Evolutionary conservation across 768 basidiomycete genomes (phyloP).

Genomic region (Termitomyces sp.): DNA sequence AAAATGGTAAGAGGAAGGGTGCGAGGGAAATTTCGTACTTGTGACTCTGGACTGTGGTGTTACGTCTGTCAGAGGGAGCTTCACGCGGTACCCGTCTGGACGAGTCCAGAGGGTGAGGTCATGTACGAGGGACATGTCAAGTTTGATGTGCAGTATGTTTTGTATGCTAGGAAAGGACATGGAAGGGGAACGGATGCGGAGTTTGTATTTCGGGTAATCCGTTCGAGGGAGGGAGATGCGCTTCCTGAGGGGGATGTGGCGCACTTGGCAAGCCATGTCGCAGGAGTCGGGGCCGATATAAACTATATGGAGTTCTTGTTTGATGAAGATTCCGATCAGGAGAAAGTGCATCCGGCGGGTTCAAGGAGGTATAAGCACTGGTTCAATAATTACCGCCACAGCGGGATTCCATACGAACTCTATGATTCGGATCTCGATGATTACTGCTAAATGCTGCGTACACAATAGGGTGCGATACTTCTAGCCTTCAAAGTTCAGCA

Average conservation of each 20-base stretch:
- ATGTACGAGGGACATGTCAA: constrained; percentile 1
- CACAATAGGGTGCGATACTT: not conserved
- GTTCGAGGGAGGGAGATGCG: not conserved
- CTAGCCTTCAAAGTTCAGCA: not conserved
- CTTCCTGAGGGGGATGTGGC: constrained; percentile 5
- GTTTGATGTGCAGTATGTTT: constrained; percentile 2
- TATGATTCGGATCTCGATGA: not conserved
- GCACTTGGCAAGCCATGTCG: not conserved
- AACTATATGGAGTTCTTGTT: not conserved
- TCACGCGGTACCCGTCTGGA: constrained; percentile 5
- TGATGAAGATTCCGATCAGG: not conserved
- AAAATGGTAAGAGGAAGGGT: not conserved
- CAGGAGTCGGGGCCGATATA: not conserved
- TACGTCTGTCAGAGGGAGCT: constrained; percentile 1
- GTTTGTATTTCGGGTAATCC: constrained; percentile 6
- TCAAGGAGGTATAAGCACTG: not conserved
- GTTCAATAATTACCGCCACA: not conserved
- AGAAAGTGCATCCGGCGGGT: not conserved
- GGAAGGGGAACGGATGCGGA: not conserved
- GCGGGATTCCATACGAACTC: not conserved
- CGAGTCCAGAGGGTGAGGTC: not conserved
- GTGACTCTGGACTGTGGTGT: not conserved
- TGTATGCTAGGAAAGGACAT: constrained; percentile 5
- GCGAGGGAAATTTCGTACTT: not conserved
- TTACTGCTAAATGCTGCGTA: not conserved